Evolutionary conservation across 2,329 filamentous ascomycete genomes (phyloP).

Genomic region (Ilyonectria destructans): DNA sequence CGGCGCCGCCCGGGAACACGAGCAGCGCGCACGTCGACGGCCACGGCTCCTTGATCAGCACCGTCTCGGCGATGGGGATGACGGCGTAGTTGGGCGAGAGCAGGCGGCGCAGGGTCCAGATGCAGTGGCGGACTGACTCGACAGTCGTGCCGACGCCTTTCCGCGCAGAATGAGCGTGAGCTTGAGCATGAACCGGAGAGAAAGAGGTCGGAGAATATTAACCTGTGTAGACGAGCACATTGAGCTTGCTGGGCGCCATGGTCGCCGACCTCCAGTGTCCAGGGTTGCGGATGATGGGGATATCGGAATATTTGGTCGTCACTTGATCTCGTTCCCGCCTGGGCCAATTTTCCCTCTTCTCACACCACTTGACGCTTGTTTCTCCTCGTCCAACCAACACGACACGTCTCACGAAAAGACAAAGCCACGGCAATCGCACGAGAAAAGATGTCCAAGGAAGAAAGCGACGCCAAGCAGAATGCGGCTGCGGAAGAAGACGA

Average conservation of each 20-base stretch:
- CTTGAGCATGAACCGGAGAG: not conserved
- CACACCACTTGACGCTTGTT: conserved; percentile 43
- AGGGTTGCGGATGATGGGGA: conserved; percentile 18
- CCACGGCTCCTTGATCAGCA: conserved; percentile 94
- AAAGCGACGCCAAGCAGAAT: conserved; percentile 58
- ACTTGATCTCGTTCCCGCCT: conserved; percentile 47
- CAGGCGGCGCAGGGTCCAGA: conserved; percentile 88
- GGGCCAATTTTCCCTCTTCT: conserved; percentile 42
- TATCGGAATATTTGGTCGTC: conserved; percentile 34
- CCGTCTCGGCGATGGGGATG: conserved; percentile 84
- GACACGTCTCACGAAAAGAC: conserved; percentile 8
- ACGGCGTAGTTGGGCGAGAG: conserved; percentile 95
- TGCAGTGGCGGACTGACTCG: conserved; percentile 91
- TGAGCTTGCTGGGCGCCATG: conserved; percentile 83
- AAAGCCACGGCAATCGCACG: not conserved
- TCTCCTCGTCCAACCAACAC: conserved; percentile 28
- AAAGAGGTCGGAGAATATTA: conserved; percentile 48
- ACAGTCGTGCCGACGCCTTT: conserved; percentile 87
- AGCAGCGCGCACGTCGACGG: conserved; percentile 87
- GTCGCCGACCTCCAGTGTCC: conserved; percentile 24
- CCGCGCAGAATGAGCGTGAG: conserved; percentile 30
- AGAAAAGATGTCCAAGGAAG: conserved; percentile 66
- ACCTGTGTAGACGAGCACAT: conserved; percentile 96
- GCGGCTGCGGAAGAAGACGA: conserved; percentile 60
- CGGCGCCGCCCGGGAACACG: conserved; percentile 94